A percentile compares a stretch with the other conserved stretches of the same genome.
phyloP scores from a whole-genome alignment of 2,329 filamentous ascomycete genomes.

The Hirsutella thompsonii region DNA sequence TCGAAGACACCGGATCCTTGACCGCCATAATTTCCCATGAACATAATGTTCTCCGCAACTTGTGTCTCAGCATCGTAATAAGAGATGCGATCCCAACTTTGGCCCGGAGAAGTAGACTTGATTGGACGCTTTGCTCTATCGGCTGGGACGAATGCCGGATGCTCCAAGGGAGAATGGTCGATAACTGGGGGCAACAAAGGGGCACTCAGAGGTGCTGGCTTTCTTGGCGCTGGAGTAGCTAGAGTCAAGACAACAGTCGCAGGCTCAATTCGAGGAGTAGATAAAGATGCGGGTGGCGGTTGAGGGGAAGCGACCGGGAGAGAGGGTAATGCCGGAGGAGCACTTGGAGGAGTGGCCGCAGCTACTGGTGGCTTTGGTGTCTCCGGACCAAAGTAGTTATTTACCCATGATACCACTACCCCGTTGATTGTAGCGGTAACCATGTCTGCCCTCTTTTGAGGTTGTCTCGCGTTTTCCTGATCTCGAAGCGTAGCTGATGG shows the following conservation, averaged over 20 bases:
- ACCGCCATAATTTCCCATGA: conserved; percentile 35
- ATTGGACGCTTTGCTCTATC: neutral
- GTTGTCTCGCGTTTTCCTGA: too few species aligned
- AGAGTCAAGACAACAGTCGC: too few species aligned
- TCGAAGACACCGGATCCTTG: conserved; percentile 29
- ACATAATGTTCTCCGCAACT: conserved; percentile 29
- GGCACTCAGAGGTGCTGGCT: too few species aligned
- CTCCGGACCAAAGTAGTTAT: conserved; percentile 32
- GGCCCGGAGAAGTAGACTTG: conserved; percentile 6
- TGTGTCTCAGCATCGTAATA: conserved; percentile 31
- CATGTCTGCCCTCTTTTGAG: conserved; percentile 37
- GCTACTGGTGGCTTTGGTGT: conserved; percentile 9
- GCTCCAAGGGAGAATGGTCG: too few species aligned
- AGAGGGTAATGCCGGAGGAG: conserved; percentile 4
- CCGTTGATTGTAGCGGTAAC: conserved; percentile 48
- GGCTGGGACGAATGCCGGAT: neutral
- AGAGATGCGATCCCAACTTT: conserved; percentile 26
- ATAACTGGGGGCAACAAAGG: too few species aligned
- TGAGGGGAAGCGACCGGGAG: neutral
- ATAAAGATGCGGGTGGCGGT: neutral
- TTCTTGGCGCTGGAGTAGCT: too few species aligned
- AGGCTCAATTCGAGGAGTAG: neutral
- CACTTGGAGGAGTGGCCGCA: conserved; percentile 7
- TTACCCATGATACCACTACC: conserved; percentile 42
- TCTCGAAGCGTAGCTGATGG: too few species aligned